Conservation (phyloP, 176 grass and related monocot genomes). For the Avena insularis region DNA sequence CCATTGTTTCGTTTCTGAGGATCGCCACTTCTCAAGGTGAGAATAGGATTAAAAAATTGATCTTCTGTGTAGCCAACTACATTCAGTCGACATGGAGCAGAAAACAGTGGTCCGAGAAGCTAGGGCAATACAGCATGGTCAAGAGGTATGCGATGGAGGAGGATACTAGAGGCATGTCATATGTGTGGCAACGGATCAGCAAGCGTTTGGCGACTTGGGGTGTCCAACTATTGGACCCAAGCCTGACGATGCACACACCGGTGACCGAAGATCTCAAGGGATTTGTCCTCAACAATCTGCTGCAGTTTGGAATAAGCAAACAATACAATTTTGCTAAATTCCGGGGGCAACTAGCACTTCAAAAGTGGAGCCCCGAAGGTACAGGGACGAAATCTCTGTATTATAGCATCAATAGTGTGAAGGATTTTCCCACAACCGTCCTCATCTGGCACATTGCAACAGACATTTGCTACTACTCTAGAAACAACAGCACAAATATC, state of each 20-base stretch:
- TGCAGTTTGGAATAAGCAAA: accelerated
- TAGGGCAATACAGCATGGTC: constrained; percentile 31
- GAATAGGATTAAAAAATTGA: no score
- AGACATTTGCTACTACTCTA: background rate
- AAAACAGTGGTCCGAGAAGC: constrained; percentile 19
- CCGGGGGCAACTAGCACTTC: background rate
- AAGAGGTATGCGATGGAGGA: background rate
- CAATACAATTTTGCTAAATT: background rate
- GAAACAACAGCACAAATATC: background rate
- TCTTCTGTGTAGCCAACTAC: background rate
- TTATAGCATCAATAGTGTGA: background rate
- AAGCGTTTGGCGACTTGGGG: accelerated
- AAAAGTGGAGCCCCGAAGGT: background rate
- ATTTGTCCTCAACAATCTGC: background rate
- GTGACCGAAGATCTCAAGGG: background rate
- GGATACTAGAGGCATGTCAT: background rate
- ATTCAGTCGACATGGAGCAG: background rate
- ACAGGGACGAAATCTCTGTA: background rate
- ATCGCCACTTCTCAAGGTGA: no score
- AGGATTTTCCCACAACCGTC: background rate
- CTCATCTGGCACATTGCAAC: constrained; percentile 30
- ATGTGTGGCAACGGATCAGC: background rate
- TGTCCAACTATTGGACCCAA: background rate
- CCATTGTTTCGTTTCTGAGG: background rate
- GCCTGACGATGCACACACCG: background rate